A percentile compares a stretch with the other conserved stretches of the same genome.
phyloP scores from a whole-genome alignment of 805 yeast genomes.

The Suhomyces kilbournensis region DNA sequence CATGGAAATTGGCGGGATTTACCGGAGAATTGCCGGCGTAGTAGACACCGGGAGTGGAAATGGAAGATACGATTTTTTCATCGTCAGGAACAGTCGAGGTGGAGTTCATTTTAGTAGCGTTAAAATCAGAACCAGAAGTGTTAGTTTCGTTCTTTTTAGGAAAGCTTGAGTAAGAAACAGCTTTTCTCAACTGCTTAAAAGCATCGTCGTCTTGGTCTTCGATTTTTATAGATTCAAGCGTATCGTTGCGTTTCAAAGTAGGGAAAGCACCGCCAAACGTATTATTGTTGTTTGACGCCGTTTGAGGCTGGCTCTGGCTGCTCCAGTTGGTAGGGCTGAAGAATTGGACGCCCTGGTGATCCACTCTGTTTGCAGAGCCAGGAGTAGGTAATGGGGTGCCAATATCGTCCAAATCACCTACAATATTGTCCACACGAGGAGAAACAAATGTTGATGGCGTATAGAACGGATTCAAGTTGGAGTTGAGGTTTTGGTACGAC shows the following conservation, averaged over 20 bases:
- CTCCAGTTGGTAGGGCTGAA: slow-evolving; percentile 2
- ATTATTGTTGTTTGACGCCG: not conserved
- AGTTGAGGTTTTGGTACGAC: slow-evolving; percentile 4
- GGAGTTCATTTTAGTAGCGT: slow-evolving; percentile 17
- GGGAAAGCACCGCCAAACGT: slow-evolving; percentile 8
- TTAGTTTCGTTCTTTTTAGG: not conserved
- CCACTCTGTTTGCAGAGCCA: slow-evolving; percentile 1
- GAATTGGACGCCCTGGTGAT: not conserved
- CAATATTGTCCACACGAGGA: slow-evolving; percentile 32
- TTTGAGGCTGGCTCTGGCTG: not conserved
- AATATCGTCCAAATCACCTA: slow-evolving; percentile 21
- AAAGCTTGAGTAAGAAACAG: slow-evolving; percentile 28
- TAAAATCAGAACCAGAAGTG: not conserved
- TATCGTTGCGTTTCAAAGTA: slow-evolving; percentile 22
- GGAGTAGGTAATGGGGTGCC: slow-evolving; percentile 22
- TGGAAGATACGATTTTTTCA: slow-evolving; percentile 4
- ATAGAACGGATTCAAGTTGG: slow-evolving; percentile 43
- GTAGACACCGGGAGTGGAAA: slow-evolving; percentile 14
- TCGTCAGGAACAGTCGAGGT: not conserved
- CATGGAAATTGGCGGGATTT: not conserved
- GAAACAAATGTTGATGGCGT: slow-evolving; percentile 45
- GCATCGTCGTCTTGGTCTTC: slow-evolving; percentile 45
- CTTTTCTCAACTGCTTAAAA: slow-evolving; percentile 36
- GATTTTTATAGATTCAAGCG: slow-evolving; percentile 30
- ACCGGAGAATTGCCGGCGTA: slow-evolving; percentile 9